Conservation (phyloP, 441 rosid species). For the Mallotus repandus region DNA sequence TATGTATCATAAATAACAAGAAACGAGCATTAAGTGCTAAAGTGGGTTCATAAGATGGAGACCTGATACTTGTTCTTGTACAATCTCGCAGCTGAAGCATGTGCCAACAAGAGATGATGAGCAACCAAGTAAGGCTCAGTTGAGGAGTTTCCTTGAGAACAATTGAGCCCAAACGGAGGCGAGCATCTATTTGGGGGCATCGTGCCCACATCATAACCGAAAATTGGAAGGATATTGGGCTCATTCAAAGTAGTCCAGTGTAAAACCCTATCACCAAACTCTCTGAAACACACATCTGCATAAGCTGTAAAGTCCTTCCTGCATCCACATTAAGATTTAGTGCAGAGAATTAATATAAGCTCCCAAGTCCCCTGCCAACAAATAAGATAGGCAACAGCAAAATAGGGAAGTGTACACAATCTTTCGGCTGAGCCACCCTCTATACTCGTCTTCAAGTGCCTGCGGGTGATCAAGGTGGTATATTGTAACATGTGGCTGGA, state of each 20-base stretch:
- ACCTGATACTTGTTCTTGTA: slow-evolving; percentile 52
- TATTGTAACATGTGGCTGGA: slow-evolving; percentile 64
- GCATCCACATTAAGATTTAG: slow-evolving; percentile 24
- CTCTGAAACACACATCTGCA: slow-evolving; percentile 73
- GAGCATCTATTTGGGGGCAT: slow-evolving; percentile 57
- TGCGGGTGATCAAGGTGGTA: slow-evolving; percentile 64
- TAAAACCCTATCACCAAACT: slow-evolving; percentile 61
- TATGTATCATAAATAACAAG: too few species aligned
- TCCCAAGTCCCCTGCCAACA: too few species aligned
- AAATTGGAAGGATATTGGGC: slow-evolving; percentile 43
- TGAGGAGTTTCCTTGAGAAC: slow-evolving; percentile 59
- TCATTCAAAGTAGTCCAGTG: slow-evolving; percentile 67
- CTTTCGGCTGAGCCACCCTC: slow-evolving; percentile 53
- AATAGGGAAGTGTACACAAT: slow-evolving; percentile 39
- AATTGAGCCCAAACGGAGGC: slow-evolving; percentile 38
- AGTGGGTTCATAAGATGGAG: background rate
- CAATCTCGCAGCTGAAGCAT: slow-evolving; percentile 59
- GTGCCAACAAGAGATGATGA: slow-evolving; percentile 67
- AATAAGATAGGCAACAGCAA: too few species aligned
- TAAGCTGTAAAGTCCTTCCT: slow-evolving; percentile 62
- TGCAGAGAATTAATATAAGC: too few species aligned
- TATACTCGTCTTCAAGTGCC: slow-evolving; percentile 70
- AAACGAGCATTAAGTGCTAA: background rate
- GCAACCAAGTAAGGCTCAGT: slow-evolving; percentile 63
- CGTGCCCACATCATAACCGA: slow-evolving; percentile 45